Base-by-base conservation (phyloP, 2,329 filamentous ascomycete genomes). In the Aspergillus caelatus region DNA sequence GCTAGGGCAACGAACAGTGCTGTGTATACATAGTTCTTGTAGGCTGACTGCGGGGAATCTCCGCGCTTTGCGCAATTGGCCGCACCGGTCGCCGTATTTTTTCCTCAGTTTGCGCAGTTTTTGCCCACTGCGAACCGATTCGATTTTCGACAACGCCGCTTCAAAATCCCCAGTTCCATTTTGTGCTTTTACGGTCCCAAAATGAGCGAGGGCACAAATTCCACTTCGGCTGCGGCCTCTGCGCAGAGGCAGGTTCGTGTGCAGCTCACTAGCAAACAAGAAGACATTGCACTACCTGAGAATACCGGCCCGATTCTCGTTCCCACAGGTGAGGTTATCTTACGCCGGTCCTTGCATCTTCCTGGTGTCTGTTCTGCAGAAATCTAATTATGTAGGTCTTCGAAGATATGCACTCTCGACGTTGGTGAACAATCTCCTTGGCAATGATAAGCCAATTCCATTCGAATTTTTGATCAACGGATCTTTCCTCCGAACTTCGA, bases 391-490 rank as follows among this genome's bases (percentile, higher is more conserved):
- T 32, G 55, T 68, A 85, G 85, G 82, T 45, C 76, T 88, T 61
- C 83, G 85, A 67, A 78, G 86, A 75, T 86, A 86, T 74, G 83
- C 84, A 60, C 83, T 90, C 5, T 89, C 88, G 1, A 87, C 84
- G 2, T 80, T 90, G 62, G 86, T 89, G 60, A 90, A 90, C 74
- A 84, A 84, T 66, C 80, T 89, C 12, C 78, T 89, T 34, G 79
- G 83, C 41, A 84, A 81, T 62, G 82, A 84, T 59, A 85, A 84
- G 70, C 78, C 81, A 19, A 74, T 83, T 43, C 82, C 82, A 16
- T 79, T 99, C 79, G 95, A 99, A 79, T 98, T 99, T 82, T 86
- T 99, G 71, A 90, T 96, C 80, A 95, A 97, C 78, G 95, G 95
- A 77, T 89, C 91, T 73, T 97, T 96, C 79, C 86, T 99, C 58